Percentiles rank a stretch among this genome's conserved stretches.
phyloP scores from a whole-genome alignment of 352 stramenopile species.

The Phytopythium cucurbitacearum region DNA sequence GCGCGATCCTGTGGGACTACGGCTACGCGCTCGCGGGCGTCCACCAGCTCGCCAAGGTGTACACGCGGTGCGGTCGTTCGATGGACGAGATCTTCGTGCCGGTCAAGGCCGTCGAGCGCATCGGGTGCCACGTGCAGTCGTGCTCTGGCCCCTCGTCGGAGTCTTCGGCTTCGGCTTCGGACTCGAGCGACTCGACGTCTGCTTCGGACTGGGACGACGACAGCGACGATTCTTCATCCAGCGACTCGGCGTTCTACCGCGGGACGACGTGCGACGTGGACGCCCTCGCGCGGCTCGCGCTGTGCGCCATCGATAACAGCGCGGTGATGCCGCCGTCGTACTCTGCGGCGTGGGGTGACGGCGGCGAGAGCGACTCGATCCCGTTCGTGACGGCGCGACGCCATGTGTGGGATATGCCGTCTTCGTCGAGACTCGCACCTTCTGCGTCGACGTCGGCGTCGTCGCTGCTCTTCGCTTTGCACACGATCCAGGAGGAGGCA shows the following conservation, averaged over 20 bases:
- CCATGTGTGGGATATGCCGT: constrained; percentile 35
- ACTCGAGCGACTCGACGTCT: neutral
- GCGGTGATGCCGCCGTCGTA: constrained; percentile 26
- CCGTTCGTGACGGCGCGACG: constrained; percentile 47
- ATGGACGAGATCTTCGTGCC: constrained; percentile 68
- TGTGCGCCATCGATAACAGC: constrained; percentile 48
- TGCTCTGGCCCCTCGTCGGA: constrained; percentile 10
- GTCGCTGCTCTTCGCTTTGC: constrained; percentile 37
- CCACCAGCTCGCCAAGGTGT: constrained; percentile 34
- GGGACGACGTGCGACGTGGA: constrained; percentile 37
- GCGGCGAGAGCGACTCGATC: constrained; percentile 40
- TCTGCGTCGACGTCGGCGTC: no score
- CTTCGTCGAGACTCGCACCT: constrained; percentile 23
- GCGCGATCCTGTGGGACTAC: constrained; percentile 62
- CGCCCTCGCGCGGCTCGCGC: constrained; percentile 32
- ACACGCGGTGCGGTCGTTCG: constrained; percentile 53
- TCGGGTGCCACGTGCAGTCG: constrained; percentile 28
- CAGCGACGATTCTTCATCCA: neutral
- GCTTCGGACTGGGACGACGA: neutral
- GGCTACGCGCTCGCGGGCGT: constrained; percentile 48
- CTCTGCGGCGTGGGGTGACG: constrained; percentile 52
- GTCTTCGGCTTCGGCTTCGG: no score
- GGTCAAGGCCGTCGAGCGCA: constrained; percentile 48
- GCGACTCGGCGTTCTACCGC: constrained; percentile 31
- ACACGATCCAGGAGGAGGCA: constrained; percentile 35